Evolutionary conservation across 2,329 filamentous ascomycete species (phyloP), one percentile per base, ranked within the genome.

Genomic region (Catunica adiposa): DNA sequence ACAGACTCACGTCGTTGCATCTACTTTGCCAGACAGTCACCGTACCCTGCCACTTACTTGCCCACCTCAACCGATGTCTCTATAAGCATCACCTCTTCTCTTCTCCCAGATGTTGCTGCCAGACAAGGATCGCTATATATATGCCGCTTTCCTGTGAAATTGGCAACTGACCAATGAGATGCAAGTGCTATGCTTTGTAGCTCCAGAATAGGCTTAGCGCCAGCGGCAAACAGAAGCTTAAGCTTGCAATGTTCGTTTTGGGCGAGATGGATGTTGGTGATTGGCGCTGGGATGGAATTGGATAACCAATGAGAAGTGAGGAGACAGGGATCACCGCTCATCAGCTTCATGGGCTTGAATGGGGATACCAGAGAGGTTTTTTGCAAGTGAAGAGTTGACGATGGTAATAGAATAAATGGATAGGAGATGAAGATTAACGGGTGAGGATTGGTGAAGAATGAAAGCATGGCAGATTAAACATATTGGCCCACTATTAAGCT

Each of bases 161-260:
- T 44, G 50, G 34, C 20, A 22, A 8, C n/a, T 1, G 22, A 38
- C 50, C 31, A 38, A 52, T 52, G 14, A 52, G 7, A 52, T 40
- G 31, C 15, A 29, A 51, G 17, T 31, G 3, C 23, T 11, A 37
- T n/a, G 17, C 38, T 51, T 20, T 53, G 15, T 54, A n/a, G 25
- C 40, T 26, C 34, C 51, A n/a, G 34, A 57, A 23, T 51, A 34
- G 51, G 56, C 15, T 54, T 57, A 57, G 56, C 56, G 56, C 34
- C 31, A 51, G 56, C 56, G 56, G 56, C 34, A 54, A 57, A 34
- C 22, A 47, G 47, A 48, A 48, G 44, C 44, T 48, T 48, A 52
- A 52, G 50, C 31, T 52, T 52, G 50, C 50, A 52, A 17, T 52
- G n/a, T 31, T 52, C n/a, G 31, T 38, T 52, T 52, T 40, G 31